phyloP scores from a whole-genome alignment of 345 rosid genomes.

The Salix dunnii region DNA sequence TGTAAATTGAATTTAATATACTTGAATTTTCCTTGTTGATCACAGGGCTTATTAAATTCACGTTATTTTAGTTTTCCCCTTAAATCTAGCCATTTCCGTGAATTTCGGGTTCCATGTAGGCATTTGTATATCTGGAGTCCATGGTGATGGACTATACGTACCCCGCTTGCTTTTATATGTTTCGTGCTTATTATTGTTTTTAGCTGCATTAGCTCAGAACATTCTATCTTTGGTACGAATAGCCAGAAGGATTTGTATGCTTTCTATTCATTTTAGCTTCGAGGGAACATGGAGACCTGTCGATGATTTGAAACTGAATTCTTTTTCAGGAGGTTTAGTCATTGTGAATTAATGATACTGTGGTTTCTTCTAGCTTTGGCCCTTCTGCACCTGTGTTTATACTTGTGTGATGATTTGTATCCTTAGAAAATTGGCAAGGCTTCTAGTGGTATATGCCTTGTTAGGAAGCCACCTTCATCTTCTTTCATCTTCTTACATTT shows the following conservation, averaged over 20 bases:
- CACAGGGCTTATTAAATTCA: constrained; percentile 19
- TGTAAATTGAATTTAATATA: background rate
- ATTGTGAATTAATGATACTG: background rate
- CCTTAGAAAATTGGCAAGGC: background rate
- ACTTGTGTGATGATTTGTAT: background rate
- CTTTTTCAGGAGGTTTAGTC: background rate
- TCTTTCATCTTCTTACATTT: background rate
- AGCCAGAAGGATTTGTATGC: background rate
- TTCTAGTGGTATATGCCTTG: background rate
- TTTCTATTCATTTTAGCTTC: background rate
- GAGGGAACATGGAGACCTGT: constrained; percentile 3
- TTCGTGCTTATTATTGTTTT: background rate
- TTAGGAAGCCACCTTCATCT: background rate
- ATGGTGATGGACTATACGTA: constrained; percentile 2
- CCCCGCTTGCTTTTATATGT: constrained; percentile 12
- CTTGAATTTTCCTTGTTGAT: constrained; percentile 18
- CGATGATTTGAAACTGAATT: background rate
- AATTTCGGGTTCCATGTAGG: background rate
- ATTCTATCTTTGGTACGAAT: background rate
- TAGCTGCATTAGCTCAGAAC: constrained; percentile 2
- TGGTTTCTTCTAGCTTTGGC: background rate
- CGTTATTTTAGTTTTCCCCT: constrained; percentile 3
- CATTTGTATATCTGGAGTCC: background rate
- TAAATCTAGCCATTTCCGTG: background rate
- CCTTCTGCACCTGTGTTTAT: background rate